phyloP scores from a whole-genome alignment of 164 flowering plant genomes.

The Nymphaea colorata region DNA sequence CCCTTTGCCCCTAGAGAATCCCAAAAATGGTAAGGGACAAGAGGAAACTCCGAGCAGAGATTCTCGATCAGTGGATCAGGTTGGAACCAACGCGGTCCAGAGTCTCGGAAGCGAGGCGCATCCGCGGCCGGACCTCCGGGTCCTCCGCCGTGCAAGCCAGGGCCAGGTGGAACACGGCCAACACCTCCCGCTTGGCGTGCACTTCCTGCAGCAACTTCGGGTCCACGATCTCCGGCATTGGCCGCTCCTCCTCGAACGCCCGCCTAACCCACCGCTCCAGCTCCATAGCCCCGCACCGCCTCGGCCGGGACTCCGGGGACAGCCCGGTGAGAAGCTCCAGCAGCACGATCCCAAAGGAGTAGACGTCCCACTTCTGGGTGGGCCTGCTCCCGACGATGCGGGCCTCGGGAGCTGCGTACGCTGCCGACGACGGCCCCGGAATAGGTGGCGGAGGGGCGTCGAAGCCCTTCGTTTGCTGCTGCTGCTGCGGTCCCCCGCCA shows the following conservation, averaged over 20 bases:
- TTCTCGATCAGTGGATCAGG: too few species aligned
- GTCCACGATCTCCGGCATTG: conserved; percentile 75
- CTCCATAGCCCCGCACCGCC: conserved; percentile 40
- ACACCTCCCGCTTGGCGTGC: conserved; percentile 69
- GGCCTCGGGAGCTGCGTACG: conserved; percentile 75
- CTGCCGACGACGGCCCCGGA: conserved; percentile 16
- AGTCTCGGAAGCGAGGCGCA: conserved; percentile 62
- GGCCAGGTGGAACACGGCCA: conserved; percentile 68
- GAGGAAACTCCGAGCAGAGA: too few species aligned
- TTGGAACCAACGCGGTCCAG: conserved; percentile 46
- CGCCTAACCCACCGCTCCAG: conserved; percentile 64
- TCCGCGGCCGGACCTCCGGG: conserved; percentile 79
- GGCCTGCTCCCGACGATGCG: conserved; percentile 31
- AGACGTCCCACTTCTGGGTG: conserved; percentile 81
- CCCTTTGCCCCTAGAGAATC: too few species aligned
- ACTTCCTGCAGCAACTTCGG: conserved; percentile 58
- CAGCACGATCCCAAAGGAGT: conserved; percentile 75
- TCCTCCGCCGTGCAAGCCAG: conserved; percentile 75
- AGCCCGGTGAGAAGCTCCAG: conserved; percentile 77
- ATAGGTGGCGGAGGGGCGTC: conserved; percentile 19
- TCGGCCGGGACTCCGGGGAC: conserved; percentile 29
- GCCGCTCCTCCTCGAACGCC: conserved; percentile 56
- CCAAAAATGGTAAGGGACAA: too few species aligned
- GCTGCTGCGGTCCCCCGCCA: conserved; percentile 16
- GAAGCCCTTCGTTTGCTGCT: conserved; percentile 15